Evolutionary conservation across 2,329 filamentous ascomycete species (phyloP), one percentile per base, ranked within the genome.

Genomic region (Penicillium sp.): DNA sequence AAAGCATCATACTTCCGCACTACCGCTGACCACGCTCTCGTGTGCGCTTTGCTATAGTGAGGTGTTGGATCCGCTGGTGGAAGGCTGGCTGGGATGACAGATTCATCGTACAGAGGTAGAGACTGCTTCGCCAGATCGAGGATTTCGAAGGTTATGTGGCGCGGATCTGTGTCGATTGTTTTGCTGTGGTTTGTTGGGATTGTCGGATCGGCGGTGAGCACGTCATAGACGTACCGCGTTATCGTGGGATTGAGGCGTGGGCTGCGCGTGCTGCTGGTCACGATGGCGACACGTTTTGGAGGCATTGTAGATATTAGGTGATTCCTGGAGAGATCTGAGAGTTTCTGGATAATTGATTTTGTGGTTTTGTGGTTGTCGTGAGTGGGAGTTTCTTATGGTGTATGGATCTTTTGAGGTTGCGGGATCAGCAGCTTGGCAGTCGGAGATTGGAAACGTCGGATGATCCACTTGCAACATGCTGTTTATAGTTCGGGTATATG

Each of bases 51-150:
- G 5, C 55, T 59, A 62, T 76, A 78, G 41, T 70, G 62, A 10
- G 62, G 61, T 13, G 61, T 61, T 10, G 62, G 62, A 13, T 66
- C 59, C 3, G 61, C 27, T 1, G 64, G 56, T 10, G 64, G 64
- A 19, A 76, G 67, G 8, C 57, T 59, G 13, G 72, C 68, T 1
- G 75, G 76, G 30, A 76, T 72, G 13, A 63, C 66, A 2, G 70
- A 56, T 55, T 77, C 72, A 50, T 76, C 63, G 61, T 71, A 77
- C 18, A 75, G 56, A 7, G 74, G 73, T 0, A 76, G 67, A 1
- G 65, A 57, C 55, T 68, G 65, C 1, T 65, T 61, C 7, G 62
- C 55, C 11, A 74, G 61, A 35, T 74, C 71, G 56, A 74, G 58
- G 7, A 71, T 61, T 18, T 63, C 53, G 35, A 74, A 51, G 1